Conservation (phyloP, 192 early-diverging fungal genomes). For the Oehlia diaphana region DNA sequence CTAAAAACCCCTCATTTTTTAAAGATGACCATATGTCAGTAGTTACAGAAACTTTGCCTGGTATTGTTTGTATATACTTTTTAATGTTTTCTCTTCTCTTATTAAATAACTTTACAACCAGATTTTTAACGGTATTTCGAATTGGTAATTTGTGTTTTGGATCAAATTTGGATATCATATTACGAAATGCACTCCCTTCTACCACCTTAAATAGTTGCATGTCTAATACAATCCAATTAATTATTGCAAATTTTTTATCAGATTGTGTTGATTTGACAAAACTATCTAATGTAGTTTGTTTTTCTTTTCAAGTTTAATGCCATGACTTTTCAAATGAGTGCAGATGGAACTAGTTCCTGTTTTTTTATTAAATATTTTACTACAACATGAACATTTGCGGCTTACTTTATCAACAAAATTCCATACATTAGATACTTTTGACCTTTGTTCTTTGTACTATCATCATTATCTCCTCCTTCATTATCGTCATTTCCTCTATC, state of each 20-base stretch:
- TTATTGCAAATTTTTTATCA: neutral
- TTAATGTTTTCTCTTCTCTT: neutral
- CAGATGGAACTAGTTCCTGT: no score
- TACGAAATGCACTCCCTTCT: neutral
- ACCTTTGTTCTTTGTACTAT: no score
- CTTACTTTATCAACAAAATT: no score
- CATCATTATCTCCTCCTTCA: no score
- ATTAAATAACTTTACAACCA: neutral
- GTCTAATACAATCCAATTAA: neutral
- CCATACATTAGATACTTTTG: no score
- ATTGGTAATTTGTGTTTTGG: neutral
- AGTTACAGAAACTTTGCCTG: neutral
- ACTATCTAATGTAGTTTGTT: no score
- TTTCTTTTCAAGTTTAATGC: no score
- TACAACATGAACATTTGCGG: no score
- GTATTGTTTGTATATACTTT: neutral
- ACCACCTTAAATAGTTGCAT: slow-evolving; percentile 9
- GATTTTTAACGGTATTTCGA: neutral
- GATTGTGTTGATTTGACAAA: neutral
- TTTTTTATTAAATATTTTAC: no score
- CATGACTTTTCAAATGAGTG: no score
- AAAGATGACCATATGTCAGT: neutral
- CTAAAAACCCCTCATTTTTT: neutral
- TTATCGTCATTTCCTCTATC: no score
- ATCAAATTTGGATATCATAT: neutral